Percentiles rank a stretch among this genome's conserved stretches.
Evolutionary conservation across 495 filamentous ascomycete species (phyloP).

Genomic region (Lentithecium fluviatile): DNA sequence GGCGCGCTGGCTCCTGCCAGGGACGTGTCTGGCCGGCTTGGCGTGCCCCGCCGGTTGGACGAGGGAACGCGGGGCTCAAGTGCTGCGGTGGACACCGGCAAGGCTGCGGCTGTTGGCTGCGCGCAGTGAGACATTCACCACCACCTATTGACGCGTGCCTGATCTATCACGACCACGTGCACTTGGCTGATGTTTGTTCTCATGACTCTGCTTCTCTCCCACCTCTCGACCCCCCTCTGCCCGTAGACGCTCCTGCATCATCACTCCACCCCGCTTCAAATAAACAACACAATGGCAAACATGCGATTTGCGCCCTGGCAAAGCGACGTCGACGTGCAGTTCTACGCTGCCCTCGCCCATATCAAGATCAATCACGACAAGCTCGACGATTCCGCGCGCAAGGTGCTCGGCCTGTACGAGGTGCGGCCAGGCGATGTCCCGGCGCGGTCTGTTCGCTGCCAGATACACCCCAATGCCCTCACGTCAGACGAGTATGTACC

Average conservation of each 20-base stretch:
- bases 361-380: slow-evolving; percentile 96
- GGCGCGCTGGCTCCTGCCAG: background rate
- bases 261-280: background rate
- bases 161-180: slow-evolving; percentile 15
- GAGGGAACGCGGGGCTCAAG: background rate
- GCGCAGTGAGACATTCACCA: slow-evolving; percentile 27
- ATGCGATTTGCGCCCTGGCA: slow-evolving; percentile 78
- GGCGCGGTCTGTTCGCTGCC: slow-evolving; percentile 75
- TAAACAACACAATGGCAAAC: slow-evolving; percentile 30
- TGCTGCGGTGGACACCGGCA: background rate
- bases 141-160: slow-evolving; percentile 1
- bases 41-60: slow-evolving; percentile 8
- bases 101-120: background rate
- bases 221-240: background rate
- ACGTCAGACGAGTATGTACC: slow-evolving; percentile 72
- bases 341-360: slow-evolving; percentile 83
- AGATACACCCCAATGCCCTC: slow-evolving; percentile 82
- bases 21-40: slow-evolving; percentile 2
- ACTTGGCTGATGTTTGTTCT: slow-evolving; percentile 1
- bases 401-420: slow-evolving; percentile 86
- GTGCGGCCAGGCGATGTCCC: slow-evolving; percentile 66
- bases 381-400: slow-evolving; percentile 86
- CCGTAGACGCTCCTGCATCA: background rate
- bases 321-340: slow-evolving; percentile 91
- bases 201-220: slow-evolving; percentile 11